Evolutionary conservation across 495 filamentous ascomycete species (phyloP).

Genomic region (Xylaria flabelliformis): DNA sequence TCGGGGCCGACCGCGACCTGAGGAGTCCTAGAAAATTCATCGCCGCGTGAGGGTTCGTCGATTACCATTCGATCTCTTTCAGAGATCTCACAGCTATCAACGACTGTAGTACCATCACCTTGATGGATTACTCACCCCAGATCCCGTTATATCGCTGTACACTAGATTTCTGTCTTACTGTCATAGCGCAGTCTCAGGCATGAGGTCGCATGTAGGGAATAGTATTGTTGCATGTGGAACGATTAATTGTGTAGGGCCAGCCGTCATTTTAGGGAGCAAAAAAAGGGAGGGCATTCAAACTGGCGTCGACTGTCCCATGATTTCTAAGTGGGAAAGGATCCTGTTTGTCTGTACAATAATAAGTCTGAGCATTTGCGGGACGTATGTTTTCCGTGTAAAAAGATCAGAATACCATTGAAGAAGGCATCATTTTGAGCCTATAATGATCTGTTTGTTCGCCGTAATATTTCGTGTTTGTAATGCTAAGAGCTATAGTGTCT

Average conservation of each 20-base stretch:
- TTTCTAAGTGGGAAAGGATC: slow-evolving; percentile 30
- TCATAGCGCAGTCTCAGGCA: slow-evolving; percentile 18
- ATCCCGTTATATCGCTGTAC: slow-evolving; percentile 27
- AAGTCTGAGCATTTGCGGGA: slow-evolving; percentile 40
- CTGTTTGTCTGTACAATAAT: slow-evolving; percentile 40
- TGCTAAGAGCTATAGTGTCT: not conserved
- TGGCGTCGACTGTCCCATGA: slow-evolving; percentile 35
- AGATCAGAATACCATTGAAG: slow-evolving; percentile 17
- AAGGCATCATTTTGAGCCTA: slow-evolving; percentile 10
- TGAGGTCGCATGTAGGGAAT: slow-evolving; percentile 25
- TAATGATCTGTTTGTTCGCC: not conserved
- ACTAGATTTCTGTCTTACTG: slow-evolving; percentile 28
- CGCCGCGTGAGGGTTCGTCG: slow-evolving; percentile 30
- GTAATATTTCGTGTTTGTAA: not conserved
- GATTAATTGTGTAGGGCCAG: slow-evolving; percentile 25
- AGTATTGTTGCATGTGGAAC: slow-evolving; percentile 26
- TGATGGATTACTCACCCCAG: slow-evolving; percentile 15
- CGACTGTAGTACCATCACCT: slow-evolving; percentile 19
- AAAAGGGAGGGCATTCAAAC: slow-evolving; percentile 32
- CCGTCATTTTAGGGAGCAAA: slow-evolving; percentile 30
- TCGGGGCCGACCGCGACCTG: slow-evolving; percentile 39
- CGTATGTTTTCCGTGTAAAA: slow-evolving; percentile 29
- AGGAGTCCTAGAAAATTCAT: slow-evolving; percentile 48
- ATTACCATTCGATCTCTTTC: slow-evolving; percentile 22
- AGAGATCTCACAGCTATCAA: slow-evolving; percentile 13